Conservation (phyloP, 495 filamentous ascomycete genomes). For the Pyrenopolyporus hunteri region DNA sequence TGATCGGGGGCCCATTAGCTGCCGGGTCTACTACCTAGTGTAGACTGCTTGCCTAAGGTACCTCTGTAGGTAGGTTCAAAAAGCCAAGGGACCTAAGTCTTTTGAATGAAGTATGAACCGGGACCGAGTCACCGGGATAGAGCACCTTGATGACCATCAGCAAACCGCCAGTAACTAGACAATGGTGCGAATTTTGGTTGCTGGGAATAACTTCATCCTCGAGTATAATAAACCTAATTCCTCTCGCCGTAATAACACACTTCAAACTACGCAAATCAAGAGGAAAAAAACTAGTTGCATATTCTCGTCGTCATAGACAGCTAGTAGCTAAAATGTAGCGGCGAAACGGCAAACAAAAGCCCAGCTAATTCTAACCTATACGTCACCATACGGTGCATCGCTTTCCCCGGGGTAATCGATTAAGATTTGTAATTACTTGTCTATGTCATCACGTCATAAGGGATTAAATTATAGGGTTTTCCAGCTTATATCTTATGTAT, state of each 20-base stretch:
- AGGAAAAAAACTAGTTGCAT: neutral
- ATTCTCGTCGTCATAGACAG: slow-evolving; percentile 17
- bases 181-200: neutral
- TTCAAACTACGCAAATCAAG: neutral
- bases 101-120: too few relatives aligned
- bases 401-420: neutral
- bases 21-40: neutral
- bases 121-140: too few relatives aligned
- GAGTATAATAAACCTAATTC: neutral
- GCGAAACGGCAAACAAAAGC: neutral
- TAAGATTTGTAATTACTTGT: neutral
- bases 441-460: slow-evolving; percentile 8
- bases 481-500: too few relatives aligned
- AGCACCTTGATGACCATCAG: neutral
- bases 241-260: neutral
- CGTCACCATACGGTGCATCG: slow-evolving; percentile 1
- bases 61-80: too few relatives aligned
- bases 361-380: neutral
- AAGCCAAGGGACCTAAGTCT: too few relatives aligned
- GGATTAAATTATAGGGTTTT: neutral
- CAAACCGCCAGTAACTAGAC: neutral
- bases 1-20: neutral
- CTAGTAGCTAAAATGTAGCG: neutral
- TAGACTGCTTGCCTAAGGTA: too few relatives aligned
- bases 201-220: neutral